Evolutionary conservation across 2,329 filamentous ascomycete genomes (phyloP).

Genomic region (Claviceps spartinae): DNA sequence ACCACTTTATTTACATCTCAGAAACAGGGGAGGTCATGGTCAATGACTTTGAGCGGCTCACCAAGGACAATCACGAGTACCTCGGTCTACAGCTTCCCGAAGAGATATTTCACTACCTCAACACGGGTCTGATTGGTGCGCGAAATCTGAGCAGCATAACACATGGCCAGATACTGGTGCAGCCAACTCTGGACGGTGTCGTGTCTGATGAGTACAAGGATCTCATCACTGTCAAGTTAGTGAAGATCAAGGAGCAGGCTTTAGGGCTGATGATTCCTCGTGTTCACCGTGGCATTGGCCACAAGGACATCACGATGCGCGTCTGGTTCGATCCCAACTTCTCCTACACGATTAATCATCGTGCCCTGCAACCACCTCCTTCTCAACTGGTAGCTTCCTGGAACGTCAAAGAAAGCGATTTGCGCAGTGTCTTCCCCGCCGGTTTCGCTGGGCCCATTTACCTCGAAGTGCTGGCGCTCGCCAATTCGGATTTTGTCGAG

Average conservation of each 20-base stretch:
- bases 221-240: constrained; percentile 61
- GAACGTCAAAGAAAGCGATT: constrained; percentile 53
- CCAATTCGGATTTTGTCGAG: constrained; percentile 54
- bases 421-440: constrained; percentile 34
- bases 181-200: constrained; percentile 75
- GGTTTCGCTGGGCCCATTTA: constrained; percentile 31
- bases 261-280: constrained; percentile 66
- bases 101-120: constrained; percentile 83
- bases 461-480: constrained; percentile 52
- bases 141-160: constrained; percentile 73
- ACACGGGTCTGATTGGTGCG: constrained; percentile 65
- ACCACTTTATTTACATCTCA: constrained; percentile 75
- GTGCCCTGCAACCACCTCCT: constrained; percentile 30
- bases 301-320: constrained; percentile 61
- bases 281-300: constrained; percentile 71
- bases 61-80: constrained; percentile 76
- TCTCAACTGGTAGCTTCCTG: constrained; percentile 44
- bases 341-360: constrained; percentile 54
- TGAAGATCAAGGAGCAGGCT: constrained; percentile 61
- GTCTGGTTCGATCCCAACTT: constrained; percentile 73
- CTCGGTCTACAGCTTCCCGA: constrained; percentile 80
- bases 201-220: constrained; percentile 68
- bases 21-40: constrained; percentile 65
- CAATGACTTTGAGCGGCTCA: constrained; percentile 58
- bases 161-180: constrained; percentile 62